phyloP scores from a whole-genome alignment of 306 rosid genomes.

The Rosa rugosa region DNA sequence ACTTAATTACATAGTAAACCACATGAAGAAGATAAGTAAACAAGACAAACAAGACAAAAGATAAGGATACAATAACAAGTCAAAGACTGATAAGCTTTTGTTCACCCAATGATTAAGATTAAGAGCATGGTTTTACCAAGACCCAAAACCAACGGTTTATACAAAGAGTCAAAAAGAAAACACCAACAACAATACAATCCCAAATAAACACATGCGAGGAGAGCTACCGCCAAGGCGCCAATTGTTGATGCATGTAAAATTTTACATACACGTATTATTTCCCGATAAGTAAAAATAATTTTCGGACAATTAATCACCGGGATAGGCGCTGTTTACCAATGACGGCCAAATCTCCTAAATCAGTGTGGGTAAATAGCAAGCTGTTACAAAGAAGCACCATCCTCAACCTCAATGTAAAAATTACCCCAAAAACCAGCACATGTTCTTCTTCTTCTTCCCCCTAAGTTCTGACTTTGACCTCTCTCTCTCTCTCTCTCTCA shows the following conservation, averaged over 20 bases:
- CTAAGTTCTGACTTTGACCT: neutral
- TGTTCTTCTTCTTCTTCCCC: neutral
- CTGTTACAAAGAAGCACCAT: neutral
- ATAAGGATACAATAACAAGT: neutral
- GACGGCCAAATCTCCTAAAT: neutral
- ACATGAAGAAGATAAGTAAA: neutral
- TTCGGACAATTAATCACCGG: neutral
- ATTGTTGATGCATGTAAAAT: neutral
- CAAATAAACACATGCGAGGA: too few relatives aligned
- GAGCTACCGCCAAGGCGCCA: accelerated
- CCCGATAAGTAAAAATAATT: accelerated
- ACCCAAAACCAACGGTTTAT: neutral
- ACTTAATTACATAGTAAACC: neutral
- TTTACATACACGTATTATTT: neutral
- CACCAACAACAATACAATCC: neutral
- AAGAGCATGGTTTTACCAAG: neutral
- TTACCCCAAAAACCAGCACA: neutral
- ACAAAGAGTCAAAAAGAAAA: neutral
- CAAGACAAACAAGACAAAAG: neutral
- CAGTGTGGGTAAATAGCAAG: neutral
- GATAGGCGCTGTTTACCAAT: neutral
- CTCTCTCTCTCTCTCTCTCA: constrained; percentile 13
- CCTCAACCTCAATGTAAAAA: neutral
- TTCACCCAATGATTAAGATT: neutral
- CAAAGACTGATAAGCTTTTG: neutral